Conservation (phyloP, 306 rosid genomes). For the Quercus variabilis region DNA sequence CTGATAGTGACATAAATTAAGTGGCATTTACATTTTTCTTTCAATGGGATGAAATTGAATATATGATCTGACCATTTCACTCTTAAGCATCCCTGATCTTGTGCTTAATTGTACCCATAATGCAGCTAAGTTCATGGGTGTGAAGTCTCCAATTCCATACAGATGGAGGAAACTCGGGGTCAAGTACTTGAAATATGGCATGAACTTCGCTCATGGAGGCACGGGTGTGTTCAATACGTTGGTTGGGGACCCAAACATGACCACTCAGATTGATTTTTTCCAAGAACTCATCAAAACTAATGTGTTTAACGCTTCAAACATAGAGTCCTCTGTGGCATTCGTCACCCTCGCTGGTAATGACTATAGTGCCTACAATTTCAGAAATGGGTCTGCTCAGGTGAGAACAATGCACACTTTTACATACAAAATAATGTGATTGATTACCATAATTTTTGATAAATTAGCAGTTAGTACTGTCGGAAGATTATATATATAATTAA, state of each 20-base stretch:
- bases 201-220: slow-evolving; percentile 90
- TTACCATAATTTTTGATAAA: too few species aligned
- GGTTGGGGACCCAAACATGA: slow-evolving; percentile 66
- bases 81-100: background rate
- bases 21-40: too few species aligned
- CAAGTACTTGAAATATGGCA: slow-evolving; percentile 52
- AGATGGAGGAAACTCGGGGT: slow-evolving; percentile 34
- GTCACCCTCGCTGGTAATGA: slow-evolving; percentile 84
- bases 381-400: slow-evolving; percentile 52
- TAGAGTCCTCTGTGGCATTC: slow-evolving; percentile 57
- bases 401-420: background rate
- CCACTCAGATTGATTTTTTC: slow-evolving; percentile 63
- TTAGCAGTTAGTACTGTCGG: too few species aligned
- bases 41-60: too few species aligned
- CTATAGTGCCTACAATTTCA: slow-evolving; percentile 36
- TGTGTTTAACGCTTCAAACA: slow-evolving; percentile 29
- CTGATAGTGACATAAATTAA: too few species aligned
- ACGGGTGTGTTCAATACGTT: slow-evolving; percentile 73
- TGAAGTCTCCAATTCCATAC: slow-evolving; percentile 81
- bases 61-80: background rate
- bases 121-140: slow-evolving; percentile 63
- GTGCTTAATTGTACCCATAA: background rate
- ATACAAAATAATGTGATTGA: background rate
- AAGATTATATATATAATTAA: too few species aligned
- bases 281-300: slow-evolving; percentile 28